Base-by-base conservation (phyloP, 176 grass and related monocot genomes). In the Cenchrus fungigraminus region DNA sequence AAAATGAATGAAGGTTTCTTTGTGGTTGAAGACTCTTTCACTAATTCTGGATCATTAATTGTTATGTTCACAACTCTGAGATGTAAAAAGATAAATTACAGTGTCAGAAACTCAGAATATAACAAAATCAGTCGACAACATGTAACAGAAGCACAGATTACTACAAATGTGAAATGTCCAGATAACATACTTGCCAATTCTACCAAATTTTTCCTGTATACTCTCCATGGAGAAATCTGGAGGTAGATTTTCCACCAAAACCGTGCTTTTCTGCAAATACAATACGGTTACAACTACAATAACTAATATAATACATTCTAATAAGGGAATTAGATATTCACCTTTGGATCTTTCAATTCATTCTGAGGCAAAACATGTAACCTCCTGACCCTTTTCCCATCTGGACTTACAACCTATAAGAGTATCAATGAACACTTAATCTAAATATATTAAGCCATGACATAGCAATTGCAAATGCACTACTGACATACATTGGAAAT, bases 201-300 rank as follows among this genome's bases (percentile, higher is more conserved):
- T 75, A 81, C 88, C 63, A 32, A 99, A 99, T 29, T 81, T 92
- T 69, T 80, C 84, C 42, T 83, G 77, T 84, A 99, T 88, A 81
- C 78, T 92, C 71, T 94, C 88, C 84, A 71, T 44, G 57, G 94
- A 91, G 75, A 85, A 90, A 89, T 84, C 85, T 68, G 82, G 84
- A 56, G 84, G 83, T 84, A 99, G 78, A 94, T 99, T 99, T 88
- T 99, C 94, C 78, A 94, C 91, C 59, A 97, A 53, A 76, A 97
- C 83, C 45, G 49, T 92, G 81, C 85, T 78, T 87, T 84, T 82
- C 94, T 94, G 92, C 71, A 73, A 87, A 89, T 14, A 61, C 50
- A 61, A 84, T 83, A 53, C 11, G 57, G 56, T 57, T 65, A 51
- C n/a, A 88, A 81, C 60, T 52, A 32, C 68, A 9, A 86, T 68